Base-by-base conservation (phyloP, 139 green algal species). In the Zygnema circumcarinatum region DNA sequence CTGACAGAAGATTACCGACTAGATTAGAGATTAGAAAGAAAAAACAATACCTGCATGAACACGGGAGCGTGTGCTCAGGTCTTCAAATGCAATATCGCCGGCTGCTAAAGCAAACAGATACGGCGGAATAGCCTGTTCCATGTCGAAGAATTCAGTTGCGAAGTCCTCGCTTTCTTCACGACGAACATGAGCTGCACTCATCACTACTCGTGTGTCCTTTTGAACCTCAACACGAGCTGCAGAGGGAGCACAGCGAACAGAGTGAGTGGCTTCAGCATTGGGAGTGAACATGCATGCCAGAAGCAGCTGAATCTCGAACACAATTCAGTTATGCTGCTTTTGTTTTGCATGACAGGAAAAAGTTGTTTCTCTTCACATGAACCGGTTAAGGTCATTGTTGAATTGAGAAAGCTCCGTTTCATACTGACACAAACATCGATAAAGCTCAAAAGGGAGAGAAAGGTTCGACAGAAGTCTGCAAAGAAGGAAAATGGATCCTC, bases 61-160 rank as follows among this genome's bases (percentile, higher is more conserved):
- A n/a, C 38, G n/a, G 47, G 47, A 86, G 38, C 88, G 89, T 3
- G 89, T 84, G 25, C 89, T 91, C 67, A 93, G 83, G 3, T 79
- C 39, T 22, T 81, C 33, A 35, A 11, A 22, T 38, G 87, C 94
- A 42, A 98, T 91, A 53, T 96, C 53, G 0, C 96, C 96, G 31
- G 97, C 96, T 3, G 95, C 96, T 32, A 98, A 92, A 0, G 96
- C 96, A 31, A 98, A 75, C 42, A 98, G 93, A 92, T 98, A 98
- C n/a, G 95, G 93, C 0, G 96, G 93, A 67, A 98, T 97, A 54
- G 89, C 86, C 86, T 92, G 81, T 56, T 86, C 42, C 84, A 87
- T 89, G 16, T 16, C 53, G 67, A 89, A 89, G 42, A 54, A 31
- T 38, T 89, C 78, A 16, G 39, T 32, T n/a, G 38, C 33, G 0